phyloP scores from a whole-genome alignment of 225 moss, liverwort and hornwort genomes.

The Physcomitrellopsis africana region DNA sequence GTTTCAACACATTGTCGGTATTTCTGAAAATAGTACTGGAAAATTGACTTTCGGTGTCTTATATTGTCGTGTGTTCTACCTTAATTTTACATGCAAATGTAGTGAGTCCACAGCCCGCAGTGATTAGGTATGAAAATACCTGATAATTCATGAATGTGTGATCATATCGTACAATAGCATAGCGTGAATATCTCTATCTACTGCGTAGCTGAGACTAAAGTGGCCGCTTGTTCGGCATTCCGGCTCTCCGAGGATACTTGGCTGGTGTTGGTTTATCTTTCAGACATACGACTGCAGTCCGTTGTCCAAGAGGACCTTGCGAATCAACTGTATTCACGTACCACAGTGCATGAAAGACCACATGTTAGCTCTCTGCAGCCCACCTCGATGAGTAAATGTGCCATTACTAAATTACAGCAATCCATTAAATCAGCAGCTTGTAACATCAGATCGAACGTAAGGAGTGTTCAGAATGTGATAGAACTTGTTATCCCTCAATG shows the following conservation, averaged over 20 bases:
- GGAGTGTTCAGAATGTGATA: neutral
- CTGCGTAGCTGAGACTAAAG: slow-evolving; percentile 43
- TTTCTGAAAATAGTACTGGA: too few species aligned
- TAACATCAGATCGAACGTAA: neutral
- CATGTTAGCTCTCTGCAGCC: slow-evolving; percentile 11
- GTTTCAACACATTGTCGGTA: too few species aligned
- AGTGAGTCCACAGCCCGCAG: slow-evolving; percentile 29
- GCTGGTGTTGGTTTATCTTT: slow-evolving; percentile 76
- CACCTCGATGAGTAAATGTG: neutral
- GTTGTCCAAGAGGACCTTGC: slow-evolving; percentile 75
- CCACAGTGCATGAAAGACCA: neutral
- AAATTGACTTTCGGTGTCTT: neutral
- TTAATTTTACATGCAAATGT: slow-evolving; percentile 24
- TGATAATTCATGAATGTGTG: neutral
- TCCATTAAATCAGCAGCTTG: neutral
- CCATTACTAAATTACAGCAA: neutral
- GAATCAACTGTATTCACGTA: slow-evolving; percentile 67
- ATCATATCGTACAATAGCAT: slow-evolving; percentile 18
- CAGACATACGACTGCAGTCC: slow-evolving; percentile 87
- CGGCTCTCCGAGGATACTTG: slow-evolving; percentile 86
- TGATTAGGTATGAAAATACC: neutral
- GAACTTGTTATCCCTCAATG: neutral
- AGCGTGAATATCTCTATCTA: neutral
- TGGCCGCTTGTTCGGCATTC: slow-evolving; percentile 82
- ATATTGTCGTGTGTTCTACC: slow-evolving; percentile 18